Evolutionary conservation across 306 rosid species (phyloP), one percentile per base, ranked within the genome.

Genomic region (Prunus padus): DNA sequence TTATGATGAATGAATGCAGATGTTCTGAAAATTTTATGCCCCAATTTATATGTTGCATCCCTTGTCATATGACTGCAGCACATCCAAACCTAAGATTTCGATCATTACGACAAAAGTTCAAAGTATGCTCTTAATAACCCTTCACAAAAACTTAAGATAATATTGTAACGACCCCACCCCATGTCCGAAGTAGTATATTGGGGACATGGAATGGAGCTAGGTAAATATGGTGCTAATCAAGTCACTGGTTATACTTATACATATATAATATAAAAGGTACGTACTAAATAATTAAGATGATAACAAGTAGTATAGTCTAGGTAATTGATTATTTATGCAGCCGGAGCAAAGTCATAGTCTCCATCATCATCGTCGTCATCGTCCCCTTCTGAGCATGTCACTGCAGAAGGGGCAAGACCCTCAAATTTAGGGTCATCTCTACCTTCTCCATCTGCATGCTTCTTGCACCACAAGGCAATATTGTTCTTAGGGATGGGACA

Each of bases 301-400:
- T 61, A 28, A 20, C 30, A 2, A 5, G 49, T 3, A 18, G 25
- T 23, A 11, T 20, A n/a, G 1, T 57, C 3, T 28, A 12, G 16
- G 22, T 10, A 8, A 13, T 42, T 31, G 9, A 50, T 56, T 63
- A 37, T 11, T 77, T 75, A 73, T 67, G 93, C 91, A 23, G 91
- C 89, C 0, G 88, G 91, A 67, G 92, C 90, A 33, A 76, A 86
- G 65, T 84, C 90, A 51, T 73, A 84, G 20, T 31, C 65, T 5
- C 57, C 87, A 15, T 81, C 85, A 1, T 80, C 79, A 1, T 85
- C 87, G 0, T 86, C 87, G 33, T 84, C 84, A 1, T n/a, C 72
- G 0, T 77, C 84, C 3, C 73, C 83, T 71, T 74, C 79, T 0
- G 2, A 22, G 51, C 28, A 33, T 8, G 61, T 22, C 47, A 63